Conservation (phyloP, 148 eudicot genomes). For the Pouteria glomerata region DNA sequence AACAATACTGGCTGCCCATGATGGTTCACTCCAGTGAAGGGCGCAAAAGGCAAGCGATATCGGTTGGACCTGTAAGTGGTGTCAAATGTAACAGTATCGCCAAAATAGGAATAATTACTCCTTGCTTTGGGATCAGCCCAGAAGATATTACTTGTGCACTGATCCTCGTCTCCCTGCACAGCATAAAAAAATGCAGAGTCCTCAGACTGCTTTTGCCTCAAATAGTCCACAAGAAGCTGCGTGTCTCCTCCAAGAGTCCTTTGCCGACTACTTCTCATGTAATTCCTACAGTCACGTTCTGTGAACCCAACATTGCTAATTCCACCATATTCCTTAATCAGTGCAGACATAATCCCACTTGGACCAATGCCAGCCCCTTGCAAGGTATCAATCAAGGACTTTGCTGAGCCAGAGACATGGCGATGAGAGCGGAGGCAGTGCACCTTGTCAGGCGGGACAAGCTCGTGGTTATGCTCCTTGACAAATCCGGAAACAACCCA, state of each 20-base stretch:
- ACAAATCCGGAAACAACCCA: constrained; percentile 45
- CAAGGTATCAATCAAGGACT: constrained; percentile 47
- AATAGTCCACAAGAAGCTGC: constrained; percentile 39
- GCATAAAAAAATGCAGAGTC: constrained; percentile 32
- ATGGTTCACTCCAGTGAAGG: constrained; percentile 46
- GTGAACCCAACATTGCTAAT: constrained; percentile 59
- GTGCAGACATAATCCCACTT: constrained; percentile 47
- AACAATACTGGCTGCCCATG: constrained; percentile 58
- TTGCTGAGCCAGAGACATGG: constrained; percentile 51
- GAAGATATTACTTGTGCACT: constrained; percentile 37
- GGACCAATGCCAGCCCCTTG: constrained; percentile 56
- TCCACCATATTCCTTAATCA: constrained; percentile 56
- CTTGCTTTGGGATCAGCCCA: constrained; percentile 44
- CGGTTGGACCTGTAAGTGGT: constrained; percentile 56
- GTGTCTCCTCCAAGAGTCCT: constrained; percentile 44
- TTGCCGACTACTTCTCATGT: constrained; percentile 41
- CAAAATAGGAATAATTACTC: constrained; percentile 40
- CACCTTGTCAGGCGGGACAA: constrained; percentile 48
- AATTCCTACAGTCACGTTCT: constrained; percentile 59
- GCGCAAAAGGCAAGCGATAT: constrained; percentile 55
- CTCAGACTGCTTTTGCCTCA: constrained; percentile 32
- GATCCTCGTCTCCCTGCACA: constrained; percentile 38
- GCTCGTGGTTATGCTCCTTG: constrained; percentile 56
- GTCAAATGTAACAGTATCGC: constrained; percentile 53
- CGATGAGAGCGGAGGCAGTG: constrained; percentile 49